Percentiles rank a stretch among this genome's conserved stretches.
These are phyloP conservation scores for Kingdonia uniflora DNA, from an alignment of 164 flowering plant species.

Conservation along the genomic window DNA sequence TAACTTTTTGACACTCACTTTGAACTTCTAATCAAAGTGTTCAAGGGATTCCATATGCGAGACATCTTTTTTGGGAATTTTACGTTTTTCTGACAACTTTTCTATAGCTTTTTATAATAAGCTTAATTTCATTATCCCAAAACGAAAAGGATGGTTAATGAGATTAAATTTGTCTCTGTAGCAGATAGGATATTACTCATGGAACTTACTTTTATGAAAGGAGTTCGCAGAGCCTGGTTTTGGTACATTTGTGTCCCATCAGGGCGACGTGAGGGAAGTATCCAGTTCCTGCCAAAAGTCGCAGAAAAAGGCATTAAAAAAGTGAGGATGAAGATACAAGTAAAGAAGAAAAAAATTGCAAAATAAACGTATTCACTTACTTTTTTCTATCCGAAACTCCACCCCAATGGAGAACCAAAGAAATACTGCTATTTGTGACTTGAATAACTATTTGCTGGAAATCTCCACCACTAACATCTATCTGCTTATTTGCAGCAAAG, in stretches of 20 bases:
- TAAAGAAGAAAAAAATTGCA: not conserved
- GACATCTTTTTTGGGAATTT: too few relatives aligned
- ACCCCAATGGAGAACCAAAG: conserved; percentile 90
- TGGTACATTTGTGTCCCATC: conserved; percentile 65
- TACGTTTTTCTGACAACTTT: too few relatives aligned
- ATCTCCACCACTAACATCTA: conserved; percentile 39
- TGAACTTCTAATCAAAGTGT: too few relatives aligned
- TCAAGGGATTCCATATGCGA: too few relatives aligned
- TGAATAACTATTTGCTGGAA: conserved; percentile 39
- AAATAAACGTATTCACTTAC: conserved; percentile 26
- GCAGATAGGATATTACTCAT: not conserved
- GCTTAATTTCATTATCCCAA: not conserved
- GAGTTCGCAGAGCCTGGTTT: conserved; percentile 81
- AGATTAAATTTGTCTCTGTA: not conserved
- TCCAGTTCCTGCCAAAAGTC: conserved; percentile 50
- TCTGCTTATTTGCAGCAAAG: conserved; percentile 34
- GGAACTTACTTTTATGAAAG: conserved; percentile 53
- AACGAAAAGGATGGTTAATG: not conserved
- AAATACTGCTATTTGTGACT: conserved; percentile 45
- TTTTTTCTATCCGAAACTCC: conserved; percentile 43
- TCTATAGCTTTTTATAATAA: too few relatives aligned
- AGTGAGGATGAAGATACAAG: not conserved
- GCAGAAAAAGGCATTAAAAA: not conserved
- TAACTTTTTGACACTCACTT: too few relatives aligned
- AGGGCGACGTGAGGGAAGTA: conserved; percentile 68